A percentile compares a stretch with the other conserved stretches of the same genome.
phyloP scores from a whole-genome alignment of 78 protist genomes.

The Emiliania huxleyi region DNA sequence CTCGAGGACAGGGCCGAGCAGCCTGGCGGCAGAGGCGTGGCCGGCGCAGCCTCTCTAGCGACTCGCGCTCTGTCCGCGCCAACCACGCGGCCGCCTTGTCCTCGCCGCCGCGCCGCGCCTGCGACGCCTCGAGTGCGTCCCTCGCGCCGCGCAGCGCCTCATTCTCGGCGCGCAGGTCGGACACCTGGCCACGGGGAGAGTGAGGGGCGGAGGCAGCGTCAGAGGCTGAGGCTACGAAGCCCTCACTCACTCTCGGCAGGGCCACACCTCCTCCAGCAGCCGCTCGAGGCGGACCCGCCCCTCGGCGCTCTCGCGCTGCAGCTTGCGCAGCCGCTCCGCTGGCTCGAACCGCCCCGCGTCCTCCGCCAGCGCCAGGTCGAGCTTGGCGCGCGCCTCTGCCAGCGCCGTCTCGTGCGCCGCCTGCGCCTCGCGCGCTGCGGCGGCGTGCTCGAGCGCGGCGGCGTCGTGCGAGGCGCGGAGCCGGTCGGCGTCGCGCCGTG shows the following conservation, averaged over 20 bases:
- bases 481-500: not conserved
- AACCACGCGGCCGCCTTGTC: not conserved
- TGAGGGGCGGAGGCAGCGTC: no score
- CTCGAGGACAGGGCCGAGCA: no score
- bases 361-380: not conserved
- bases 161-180: not conserved
- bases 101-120: not conserved
- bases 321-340: not conserved
- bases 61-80: not conserved
- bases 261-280: conserved; percentile 4
- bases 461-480: not conserved
- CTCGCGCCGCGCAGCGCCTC: not conserved
- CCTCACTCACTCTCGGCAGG: no score
- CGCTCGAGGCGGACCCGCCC: not conserved
- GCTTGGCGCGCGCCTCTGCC: not conserved
- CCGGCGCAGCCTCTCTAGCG: not conserved
- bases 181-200: not conserved
- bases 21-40: no score
- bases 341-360: not conserved
- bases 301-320: conserved; percentile 6
- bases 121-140: not conserved
- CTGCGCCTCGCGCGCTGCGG: not conserved
- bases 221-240: no score
- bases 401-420: not conserved
- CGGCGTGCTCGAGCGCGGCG: not conserved